Evolutionary conservation across 305 asterid genomes (phyloP).

Genomic region (Stenogyne calaminthoides): DNA sequence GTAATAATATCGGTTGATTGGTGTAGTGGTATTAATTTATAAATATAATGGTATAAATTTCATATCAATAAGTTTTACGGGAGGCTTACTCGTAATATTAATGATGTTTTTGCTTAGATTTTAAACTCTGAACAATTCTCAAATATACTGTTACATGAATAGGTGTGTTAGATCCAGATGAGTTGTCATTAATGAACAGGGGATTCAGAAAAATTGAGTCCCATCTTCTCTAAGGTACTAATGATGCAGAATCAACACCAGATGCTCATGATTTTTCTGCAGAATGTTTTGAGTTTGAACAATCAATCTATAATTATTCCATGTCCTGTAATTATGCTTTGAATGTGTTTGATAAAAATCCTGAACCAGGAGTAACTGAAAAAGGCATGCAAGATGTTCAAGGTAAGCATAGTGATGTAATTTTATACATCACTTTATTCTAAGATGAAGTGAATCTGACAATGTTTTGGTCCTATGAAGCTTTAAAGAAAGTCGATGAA

Average conservation of each 20-base stretch:
- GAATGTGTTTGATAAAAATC: conserved; percentile 1
- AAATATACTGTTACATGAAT: not conserved
- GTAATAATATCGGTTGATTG: too few species aligned
- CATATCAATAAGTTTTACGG: too few species aligned
- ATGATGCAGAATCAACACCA: conserved; percentile 28
- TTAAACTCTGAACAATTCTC: not conserved
- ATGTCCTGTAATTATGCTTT: not conserved
- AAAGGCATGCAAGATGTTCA: not conserved
- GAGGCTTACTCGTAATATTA: too few species aligned
- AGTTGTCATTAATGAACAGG: conserved; percentile 51
- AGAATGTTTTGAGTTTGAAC: conserved; percentile 31
- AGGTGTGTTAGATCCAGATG: conserved; percentile 73
- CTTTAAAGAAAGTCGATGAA: conserved; percentile 6
- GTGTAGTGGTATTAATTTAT: too few species aligned
- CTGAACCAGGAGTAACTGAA: conserved; percentile 11
- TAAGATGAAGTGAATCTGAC: not conserved
- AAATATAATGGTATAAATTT: too few species aligned
- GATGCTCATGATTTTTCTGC: not conserved
- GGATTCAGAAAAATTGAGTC: conserved; percentile 33
- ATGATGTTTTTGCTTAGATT: not conserved
- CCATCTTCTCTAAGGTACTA: not conserved
- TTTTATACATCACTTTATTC: not conserved
- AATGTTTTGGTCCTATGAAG: conserved; percentile 28
- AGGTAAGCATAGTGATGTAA: not conserved
- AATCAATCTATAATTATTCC: not conserved